Evolutionary conservation across 768 basidiomycete species (phyloP), one percentile per base, ranked within the genome.

Genomic region (Chiua virens): DNA sequence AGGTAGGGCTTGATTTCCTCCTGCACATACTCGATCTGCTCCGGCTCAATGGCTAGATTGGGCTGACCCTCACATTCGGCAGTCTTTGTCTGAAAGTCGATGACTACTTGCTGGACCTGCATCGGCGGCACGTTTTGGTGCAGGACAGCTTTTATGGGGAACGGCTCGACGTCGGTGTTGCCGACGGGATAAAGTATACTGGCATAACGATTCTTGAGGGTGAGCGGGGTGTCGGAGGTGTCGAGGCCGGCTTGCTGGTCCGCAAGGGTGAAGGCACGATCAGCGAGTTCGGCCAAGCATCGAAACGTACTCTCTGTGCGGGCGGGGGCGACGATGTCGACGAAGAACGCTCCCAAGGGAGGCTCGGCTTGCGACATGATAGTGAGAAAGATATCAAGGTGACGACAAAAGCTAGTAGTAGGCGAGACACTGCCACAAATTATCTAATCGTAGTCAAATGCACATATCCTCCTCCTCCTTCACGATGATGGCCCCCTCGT

Each of bases 401-500:
- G 14, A 15, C 32, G 32, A 15, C 32, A 34, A 34, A 34, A 14
- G 14, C 32, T 4, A 34, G n/a, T n/a, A n/a, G n/a, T 15, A 15
- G 32, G 15, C 15, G 7, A 34, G 7, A 34, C 32, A 34, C 32
- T 34, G 32, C 32, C 32, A 34, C 32, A 34, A 3, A 34, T 34
- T 15, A 34, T 34, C 32, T 34, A 34, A 34, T 34, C 9, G 28
- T 11, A 30, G 8, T 15, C 14, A 14, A 15, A 14, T 34, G 32
- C 11, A 11, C 8, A 1, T 17, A 32, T 25, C 58, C 13, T 64
- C 67, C 4, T 68, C 69, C n/a, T 73, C 71, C 39, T 30, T 56
- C 27, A 68, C 64, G n/a, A 57, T 40, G 15, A 68, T 67, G 9
- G 54, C 63, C 9, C 60, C 65, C 63, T 73, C 71, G 18, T 71